A percentile compares a stretch with the other conserved stretches of the same genome.
These are phyloP conservation scores for Fusarium compactum DNA, from an alignment of 2,329 filamentous ascomycete genomes.

Conservation along the genomic window DNA sequence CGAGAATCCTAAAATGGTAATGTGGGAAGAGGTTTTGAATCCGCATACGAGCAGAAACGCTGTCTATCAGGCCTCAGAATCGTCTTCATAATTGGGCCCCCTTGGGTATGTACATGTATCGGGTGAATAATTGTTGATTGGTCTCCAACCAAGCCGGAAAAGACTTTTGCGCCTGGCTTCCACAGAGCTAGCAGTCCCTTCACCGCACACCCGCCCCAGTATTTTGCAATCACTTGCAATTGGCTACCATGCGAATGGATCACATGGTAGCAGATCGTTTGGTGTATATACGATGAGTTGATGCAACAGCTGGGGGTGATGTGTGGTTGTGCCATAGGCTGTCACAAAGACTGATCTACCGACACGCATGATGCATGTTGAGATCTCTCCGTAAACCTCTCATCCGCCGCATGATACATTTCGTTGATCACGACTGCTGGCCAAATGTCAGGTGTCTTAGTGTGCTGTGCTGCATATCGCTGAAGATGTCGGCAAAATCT, in stretches of 20 bases:
- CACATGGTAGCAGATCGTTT: constrained; percentile 38
- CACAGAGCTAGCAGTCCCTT: constrained; percentile 9
- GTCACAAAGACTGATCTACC: constrained; percentile 6
- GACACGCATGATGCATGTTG: constrained; percentile 8
- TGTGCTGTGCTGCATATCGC: not conserved
- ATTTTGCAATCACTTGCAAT: constrained; percentile 39
- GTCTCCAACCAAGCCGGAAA: constrained; percentile 1
- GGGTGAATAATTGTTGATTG: not conserved
- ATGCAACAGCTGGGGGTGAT: constrained; percentile 10
- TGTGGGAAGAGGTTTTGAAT: constrained; percentile 28
- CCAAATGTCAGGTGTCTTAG: not conserved
- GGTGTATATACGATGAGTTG: constrained; percentile 20
- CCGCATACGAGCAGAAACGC: constrained; percentile 37
- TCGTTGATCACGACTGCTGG: not conserved
- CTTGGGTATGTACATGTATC: not conserved
- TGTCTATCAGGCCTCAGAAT: constrained; percentile 25
- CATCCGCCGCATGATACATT: not conserved
- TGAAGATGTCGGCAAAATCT: not conserved
- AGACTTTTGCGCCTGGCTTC: constrained; percentile 7
- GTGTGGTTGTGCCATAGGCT: constrained; percentile 5
- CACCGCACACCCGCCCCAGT: constrained; percentile 16
- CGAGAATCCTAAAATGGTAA: constrained; percentile 41
- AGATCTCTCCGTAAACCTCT: constrained; percentile 2
- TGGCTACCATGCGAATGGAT: constrained; percentile 44
- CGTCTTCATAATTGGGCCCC: not conserved